Evolutionary conservation across 225 moss, liverwort and hornwort genomes (phyloP), one percentile per base, ranked within the genome.

Genomic region (Marchantia paleacea): DNA sequence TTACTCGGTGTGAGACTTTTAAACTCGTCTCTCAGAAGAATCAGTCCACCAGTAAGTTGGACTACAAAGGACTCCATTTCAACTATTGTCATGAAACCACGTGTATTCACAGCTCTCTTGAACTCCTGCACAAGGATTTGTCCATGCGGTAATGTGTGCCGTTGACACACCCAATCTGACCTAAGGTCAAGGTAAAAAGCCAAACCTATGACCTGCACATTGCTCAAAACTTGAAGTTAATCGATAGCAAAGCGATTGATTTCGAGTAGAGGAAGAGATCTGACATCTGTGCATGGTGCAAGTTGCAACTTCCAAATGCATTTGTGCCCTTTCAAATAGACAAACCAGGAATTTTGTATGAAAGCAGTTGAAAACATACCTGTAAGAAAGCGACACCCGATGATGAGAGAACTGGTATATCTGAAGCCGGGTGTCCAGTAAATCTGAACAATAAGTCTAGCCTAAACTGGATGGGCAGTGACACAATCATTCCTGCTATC

Each of bases 111-210:
- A 9, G 84, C 78, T 55, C 75, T 81, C 14, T 79, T 69, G 39
- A 88, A 80, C 83, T 85, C 88, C 11, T 78, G 24, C 0, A 85
- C 83, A 12, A 88, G 75, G 6, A 64, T 22, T 29, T 66, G 78
- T n/a, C 85, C 88, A 81, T 85, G 88, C 24, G 88, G 88, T 14
- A 88, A 81, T 55, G 73, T 55, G 26, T 88, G 78, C 69, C 88
- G 78, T 13, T 69, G 81, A 29, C 74, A 74, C 39, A 80, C 52
- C 88, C 88, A 88, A 81, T 88, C 88, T 8, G 81, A 80, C 72
- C 72, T 85, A 12, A 88, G 63, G 48, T 88, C 88, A 53, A 81
- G 73, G 76, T 88, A 88, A 14, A 88, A 85, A 13, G 81, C 83
- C 31, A 85, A 81, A 55, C 81, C 85, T 58, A 88, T 81, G 28